Evolutionary conservation across 805 yeast genomes (phyloP).

Genomic region (Ogataea sp.): DNA sequence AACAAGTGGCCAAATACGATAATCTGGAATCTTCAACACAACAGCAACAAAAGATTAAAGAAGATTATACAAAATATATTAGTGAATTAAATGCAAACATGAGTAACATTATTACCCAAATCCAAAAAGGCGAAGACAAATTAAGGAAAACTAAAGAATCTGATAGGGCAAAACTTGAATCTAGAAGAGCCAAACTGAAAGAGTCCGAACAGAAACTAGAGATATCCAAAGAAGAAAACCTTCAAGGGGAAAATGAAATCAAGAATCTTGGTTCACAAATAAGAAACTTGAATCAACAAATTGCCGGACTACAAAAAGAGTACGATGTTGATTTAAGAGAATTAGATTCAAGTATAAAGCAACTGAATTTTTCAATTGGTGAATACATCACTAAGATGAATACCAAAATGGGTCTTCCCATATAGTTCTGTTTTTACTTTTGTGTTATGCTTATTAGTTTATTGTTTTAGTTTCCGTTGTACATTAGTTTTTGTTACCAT

Average conservation of each 20-base stretch:
- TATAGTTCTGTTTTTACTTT: neutral
- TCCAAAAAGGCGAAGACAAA: conserved; percentile 40
- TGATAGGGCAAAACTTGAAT: conserved; percentile 35
- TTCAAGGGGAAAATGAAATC: conserved; percentile 44
- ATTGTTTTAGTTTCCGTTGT: no score
- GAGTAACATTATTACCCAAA: conserved; percentile 42
- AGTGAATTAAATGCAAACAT: conserved; percentile 34
- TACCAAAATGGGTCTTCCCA: conserved; percentile 17
- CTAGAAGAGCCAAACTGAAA: conserved; percentile 32
- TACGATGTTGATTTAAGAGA: conserved; percentile 46
- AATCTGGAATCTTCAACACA: conserved; percentile 29
- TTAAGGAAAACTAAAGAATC: conserved; percentile 34
- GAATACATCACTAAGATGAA: conserved; percentile 46
- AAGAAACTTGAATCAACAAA: conserved; percentile 25
- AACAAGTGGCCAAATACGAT: conserved; percentile 37
- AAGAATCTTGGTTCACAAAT: conserved; percentile 41
- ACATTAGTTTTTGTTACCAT: no score
- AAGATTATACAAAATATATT: conserved; percentile 28
- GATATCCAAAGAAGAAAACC: conserved; percentile 37
- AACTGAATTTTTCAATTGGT: conserved; percentile 46
- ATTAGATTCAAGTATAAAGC: conserved; percentile 44
- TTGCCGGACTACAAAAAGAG: conserved; percentile 29
- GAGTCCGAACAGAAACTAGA: conserved; percentile 30
- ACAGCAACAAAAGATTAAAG: conserved; percentile 33
- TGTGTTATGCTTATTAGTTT: no score